These are phyloP conservation scores for Trichomonas tenax DNA, from an alignment of 208 protist genomes.

Conservation along the genomic window DNA sequence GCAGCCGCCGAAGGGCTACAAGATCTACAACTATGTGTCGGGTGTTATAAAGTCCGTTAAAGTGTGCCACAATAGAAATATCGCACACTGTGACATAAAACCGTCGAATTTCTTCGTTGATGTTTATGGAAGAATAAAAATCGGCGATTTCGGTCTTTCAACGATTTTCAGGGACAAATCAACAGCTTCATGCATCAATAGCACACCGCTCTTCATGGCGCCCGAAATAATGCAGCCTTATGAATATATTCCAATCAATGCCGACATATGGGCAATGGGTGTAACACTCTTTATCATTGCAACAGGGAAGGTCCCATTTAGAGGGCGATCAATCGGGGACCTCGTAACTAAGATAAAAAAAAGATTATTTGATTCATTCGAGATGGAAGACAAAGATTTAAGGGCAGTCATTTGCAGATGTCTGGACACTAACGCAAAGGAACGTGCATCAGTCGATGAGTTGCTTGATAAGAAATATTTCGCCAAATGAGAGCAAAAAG, in stretches of 20 bases:
- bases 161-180: constrained; percentile 62
- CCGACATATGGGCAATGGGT: constrained; percentile 87
- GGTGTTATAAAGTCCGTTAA: neutral
- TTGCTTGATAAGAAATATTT: too few relatives aligned
- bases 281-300: constrained; percentile 88
- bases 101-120: neutral
- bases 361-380: too few relatives aligned
- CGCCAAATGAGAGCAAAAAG: too few relatives aligned
- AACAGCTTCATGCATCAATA: constrained; percentile 71
- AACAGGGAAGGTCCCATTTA: constrained; percentile 75
- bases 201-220: constrained; percentile 75
- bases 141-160: neutral
- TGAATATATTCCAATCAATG: constrained; percentile 21
- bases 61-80: constrained; percentile 39
- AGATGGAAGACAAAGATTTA: too few relatives aligned
- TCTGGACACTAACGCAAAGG: too few relatives aligned
- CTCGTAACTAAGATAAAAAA: too few relatives aligned
- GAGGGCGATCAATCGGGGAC: too few relatives aligned
- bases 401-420: too few relatives aligned
- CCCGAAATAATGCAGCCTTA: constrained; percentile 63
- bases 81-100: constrained; percentile 49
- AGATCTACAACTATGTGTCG: too few relatives aligned
- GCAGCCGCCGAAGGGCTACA: too few relatives aligned
- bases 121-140: neutral
- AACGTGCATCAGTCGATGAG: too few relatives aligned